Evolutionary conservation across 495 filamentous ascomycete species (phyloP), one percentile per base, ranked within the genome.

Genomic region (Trichoderma gamsii): DNA sequence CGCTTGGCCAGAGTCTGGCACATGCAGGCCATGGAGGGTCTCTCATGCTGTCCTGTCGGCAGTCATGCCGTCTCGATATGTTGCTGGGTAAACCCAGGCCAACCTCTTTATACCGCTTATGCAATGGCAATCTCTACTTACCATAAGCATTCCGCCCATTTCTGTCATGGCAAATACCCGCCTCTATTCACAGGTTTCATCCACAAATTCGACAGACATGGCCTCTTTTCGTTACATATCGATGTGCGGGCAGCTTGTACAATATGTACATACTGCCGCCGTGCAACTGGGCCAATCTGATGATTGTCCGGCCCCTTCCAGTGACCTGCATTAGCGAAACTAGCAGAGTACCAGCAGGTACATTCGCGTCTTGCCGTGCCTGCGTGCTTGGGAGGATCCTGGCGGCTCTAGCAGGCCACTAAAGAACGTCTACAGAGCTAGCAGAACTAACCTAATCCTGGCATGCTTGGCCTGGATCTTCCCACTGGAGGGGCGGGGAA

Each of bases 261-360:
- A 52, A n/a, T 16, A 52, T n/a, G 2, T n/a, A 23, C n/a, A n/a
- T 59, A 18, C 25, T 32, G 25, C 4, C 23, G 27, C 3, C 56
- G 9, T 32, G 23, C 9, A 23, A 25, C 9, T 35, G 56, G 16
- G 56, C 56, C 56, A 61, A 27, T 61, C 12, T 61, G 56, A 21
- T 61, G 56, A 61, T 61, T 32, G 29, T 61, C 56, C 56, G 56
- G 56, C 23, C 25, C 56, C 25, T 61, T 61, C 56, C 56, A 61
- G 56, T 25, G 56, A 61, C 56, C 56, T 61, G 56, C 56, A 61
- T 61, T 61, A 61, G 56, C 23, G 56, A n/a, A 16, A 61, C 51
- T 56, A 56, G 51, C 51, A 27, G 21, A 61, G 56, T 56, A 61
- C 56, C 56, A 23, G 56, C 56, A 61, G 56, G 56, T 27, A 61